Evolutionary conservation across 1,139 yeast genomes (phyloP).

Genomic region (Lodderomyces parapsilosis): DNA sequence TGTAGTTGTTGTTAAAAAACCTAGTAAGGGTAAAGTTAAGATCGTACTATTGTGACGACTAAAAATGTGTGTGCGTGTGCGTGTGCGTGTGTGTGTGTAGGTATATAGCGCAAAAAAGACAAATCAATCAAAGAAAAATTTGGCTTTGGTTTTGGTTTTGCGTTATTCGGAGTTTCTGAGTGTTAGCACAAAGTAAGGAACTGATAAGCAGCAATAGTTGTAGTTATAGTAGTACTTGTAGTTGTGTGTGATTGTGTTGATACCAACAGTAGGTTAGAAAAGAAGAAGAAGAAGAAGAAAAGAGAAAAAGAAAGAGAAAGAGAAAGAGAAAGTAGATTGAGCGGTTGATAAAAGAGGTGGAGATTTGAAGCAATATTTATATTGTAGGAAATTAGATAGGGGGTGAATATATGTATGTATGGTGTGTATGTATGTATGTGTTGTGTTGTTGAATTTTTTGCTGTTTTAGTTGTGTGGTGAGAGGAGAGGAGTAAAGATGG

Average conservation of each 20-base stretch:
- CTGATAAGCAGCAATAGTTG: neutral
- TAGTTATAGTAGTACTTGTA: no score
- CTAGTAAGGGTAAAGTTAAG: neutral
- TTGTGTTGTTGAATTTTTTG: neutral
- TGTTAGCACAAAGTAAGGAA: neutral
- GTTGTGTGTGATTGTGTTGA: no score
- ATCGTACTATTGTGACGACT: constrained; percentile 1
- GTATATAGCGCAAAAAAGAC: neutral
- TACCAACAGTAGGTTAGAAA: no score
- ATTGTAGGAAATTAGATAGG: neutral
- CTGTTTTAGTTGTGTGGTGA: neutral
- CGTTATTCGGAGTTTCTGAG: neutral
- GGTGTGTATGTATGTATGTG: neutral
- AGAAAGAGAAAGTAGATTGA: no score
- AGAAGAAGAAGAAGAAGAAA: no score
- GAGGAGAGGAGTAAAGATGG: neutral
- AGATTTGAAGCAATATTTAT: neutral
- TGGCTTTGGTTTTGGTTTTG: neutral
- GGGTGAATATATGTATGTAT: neutral
- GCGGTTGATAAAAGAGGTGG: no score
- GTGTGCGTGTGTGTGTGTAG: neutral
- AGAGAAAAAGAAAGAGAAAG: no score
- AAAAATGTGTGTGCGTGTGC: neutral
- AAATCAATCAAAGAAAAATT: neutral
- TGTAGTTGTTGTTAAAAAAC: neutral